phyloP scores from a whole-genome alignment of 129 eudicot species.

The Arctium lappa region DNA sequence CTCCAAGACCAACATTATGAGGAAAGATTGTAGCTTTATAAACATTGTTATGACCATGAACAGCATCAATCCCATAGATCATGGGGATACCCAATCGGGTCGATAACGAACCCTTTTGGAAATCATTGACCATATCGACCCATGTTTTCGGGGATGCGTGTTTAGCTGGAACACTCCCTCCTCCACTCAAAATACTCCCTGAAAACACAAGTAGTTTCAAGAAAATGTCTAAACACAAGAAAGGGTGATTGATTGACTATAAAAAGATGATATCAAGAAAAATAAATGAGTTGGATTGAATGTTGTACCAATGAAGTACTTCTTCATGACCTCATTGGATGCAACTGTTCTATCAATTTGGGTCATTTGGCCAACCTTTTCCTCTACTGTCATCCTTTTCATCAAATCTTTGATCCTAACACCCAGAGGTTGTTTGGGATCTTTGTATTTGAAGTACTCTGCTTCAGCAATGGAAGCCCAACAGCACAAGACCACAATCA shows the following conservation, averaged over 20 bases:
- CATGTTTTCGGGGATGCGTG: slow-evolving; percentile 51
- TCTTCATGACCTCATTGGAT: slow-evolving; percentile 50
- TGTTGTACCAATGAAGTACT: slow-evolving; percentile 56
- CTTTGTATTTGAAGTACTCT: slow-evolving; percentile 55
- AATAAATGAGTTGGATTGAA: neutral
- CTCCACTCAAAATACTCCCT: slow-evolving; percentile 87
- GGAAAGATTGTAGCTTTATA: slow-evolving; percentile 45
- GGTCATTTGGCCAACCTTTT: slow-evolving; percentile 84
- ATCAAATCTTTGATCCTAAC: slow-evolving; percentile 59
- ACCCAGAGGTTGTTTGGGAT: slow-evolving; percentile 56
- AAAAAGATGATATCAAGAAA: neutral
- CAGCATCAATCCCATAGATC: slow-evolving; percentile 46
- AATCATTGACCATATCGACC: slow-evolving; percentile 31
- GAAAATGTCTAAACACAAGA: neutral
- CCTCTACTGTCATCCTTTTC: slow-evolving; percentile 62
- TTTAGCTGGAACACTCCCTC: slow-evolving; percentile 71
- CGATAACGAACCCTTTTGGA: slow-evolving; percentile 34
- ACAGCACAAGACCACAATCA: slow-evolving; percentile 35
- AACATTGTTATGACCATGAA: slow-evolving; percentile 49
- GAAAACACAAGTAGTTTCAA: slow-evolving; percentile 15
- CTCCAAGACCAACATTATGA: slow-evolving; percentile 52
- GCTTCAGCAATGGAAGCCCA: slow-evolving; percentile 45
- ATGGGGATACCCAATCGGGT: slow-evolving; percentile 44
- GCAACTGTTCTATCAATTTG: slow-evolving; percentile 65
- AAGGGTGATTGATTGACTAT: neutral